Evolutionary conservation across 176 grass and related monocot genomes (phyloP).

Genomic region (Ensete ventricosum): DNA sequence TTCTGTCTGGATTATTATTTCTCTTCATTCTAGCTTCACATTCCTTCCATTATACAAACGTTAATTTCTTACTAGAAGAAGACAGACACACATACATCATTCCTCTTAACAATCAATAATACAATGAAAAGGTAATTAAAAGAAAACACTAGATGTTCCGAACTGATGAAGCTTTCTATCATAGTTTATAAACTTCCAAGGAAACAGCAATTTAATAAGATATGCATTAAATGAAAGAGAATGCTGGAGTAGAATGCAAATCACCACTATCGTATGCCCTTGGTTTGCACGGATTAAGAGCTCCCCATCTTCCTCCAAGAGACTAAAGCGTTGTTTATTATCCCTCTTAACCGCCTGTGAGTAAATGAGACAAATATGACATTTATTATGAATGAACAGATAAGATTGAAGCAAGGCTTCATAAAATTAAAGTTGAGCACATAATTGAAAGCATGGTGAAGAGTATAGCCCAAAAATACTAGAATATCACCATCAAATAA

Average conservation of each 20-base stretch:
- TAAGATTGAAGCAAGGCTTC: neutral
- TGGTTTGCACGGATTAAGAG: conserved; percentile 82
- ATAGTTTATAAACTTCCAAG: neutral
- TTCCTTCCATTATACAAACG: no score
- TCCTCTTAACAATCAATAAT: neutral
- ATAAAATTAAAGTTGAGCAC: neutral
- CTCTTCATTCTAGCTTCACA: no score
- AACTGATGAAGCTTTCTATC: neutral
- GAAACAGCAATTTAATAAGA: neutral
- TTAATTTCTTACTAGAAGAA: no score
- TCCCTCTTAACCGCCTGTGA: conserved; percentile 62
- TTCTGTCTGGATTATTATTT: no score
- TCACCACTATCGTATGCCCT: conserved; percentile 59
- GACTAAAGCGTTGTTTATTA: conserved; percentile 74
- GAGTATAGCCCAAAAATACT: no score
- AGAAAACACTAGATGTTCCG: neutral
- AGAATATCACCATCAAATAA: no score
- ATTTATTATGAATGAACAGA: conserved; percentile 1
- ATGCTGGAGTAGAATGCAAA: conserved; percentile 2
- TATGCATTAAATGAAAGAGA: neutral
- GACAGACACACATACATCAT: neutral
- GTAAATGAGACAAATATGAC: neutral
- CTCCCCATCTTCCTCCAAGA: conserved; percentile 79
- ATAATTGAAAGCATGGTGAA: neutral
- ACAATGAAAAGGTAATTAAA: neutral